Conservation (phyloP, 192 early-diverging fungal species). For the Entomortierella parvispora region DNA sequence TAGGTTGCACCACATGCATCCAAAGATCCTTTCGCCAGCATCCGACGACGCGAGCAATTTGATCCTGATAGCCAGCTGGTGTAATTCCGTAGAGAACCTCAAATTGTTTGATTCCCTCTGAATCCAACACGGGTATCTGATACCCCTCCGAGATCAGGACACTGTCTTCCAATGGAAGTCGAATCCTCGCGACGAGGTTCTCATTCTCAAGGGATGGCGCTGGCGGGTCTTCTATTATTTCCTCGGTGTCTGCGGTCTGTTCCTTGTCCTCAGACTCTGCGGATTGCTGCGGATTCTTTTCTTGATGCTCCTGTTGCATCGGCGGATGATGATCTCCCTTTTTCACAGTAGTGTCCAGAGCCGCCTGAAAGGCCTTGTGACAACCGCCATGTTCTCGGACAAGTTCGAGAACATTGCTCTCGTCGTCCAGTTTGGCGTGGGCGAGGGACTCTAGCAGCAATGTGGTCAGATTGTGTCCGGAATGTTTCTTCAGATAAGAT, state of each 20-base stretch:
- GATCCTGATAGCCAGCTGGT: slow-evolving; percentile 6
- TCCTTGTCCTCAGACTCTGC: too few relatives aligned
- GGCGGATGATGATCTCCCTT: not conserved
- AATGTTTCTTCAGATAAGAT: not conserved
- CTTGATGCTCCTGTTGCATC: not conserved
- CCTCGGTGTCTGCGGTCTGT: too few relatives aligned
- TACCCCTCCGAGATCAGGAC: not conserved
- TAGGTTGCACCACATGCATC: not conserved
- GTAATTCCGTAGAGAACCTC: not conserved
- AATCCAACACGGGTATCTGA: not conserved
- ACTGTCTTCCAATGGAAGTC: not conserved
- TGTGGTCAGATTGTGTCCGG: not conserved
- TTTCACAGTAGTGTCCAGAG: not conserved
- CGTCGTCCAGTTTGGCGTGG: not conserved
- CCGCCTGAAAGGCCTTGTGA: not conserved
- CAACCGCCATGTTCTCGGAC: not conserved
- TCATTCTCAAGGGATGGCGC: not conserved
- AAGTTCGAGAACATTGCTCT: not conserved
- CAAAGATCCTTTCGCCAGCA: slow-evolving; percentile 11
- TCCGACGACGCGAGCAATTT: slow-evolving; percentile 15
- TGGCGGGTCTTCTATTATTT: too few relatives aligned
- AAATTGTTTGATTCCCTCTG: slow-evolving; percentile 1
- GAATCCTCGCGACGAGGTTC: not conserved
- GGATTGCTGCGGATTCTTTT: not conserved
- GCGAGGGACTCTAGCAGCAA: not conserved